These are phyloP conservation scores for Capsella rubella DNA, from an alignment of 441 rosid species.

Conservation along the genomic window DNA sequence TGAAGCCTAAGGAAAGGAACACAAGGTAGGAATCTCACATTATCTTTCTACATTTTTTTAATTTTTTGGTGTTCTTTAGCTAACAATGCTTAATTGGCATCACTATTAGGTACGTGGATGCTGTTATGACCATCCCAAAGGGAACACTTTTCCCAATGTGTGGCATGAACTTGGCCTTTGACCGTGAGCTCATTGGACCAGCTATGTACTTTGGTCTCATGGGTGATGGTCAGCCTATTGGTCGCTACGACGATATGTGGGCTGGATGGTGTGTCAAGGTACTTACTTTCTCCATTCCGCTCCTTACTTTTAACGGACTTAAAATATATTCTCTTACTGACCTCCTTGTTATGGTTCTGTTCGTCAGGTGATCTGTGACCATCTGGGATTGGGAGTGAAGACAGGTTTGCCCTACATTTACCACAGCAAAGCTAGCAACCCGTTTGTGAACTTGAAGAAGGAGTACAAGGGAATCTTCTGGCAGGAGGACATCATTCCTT, in stretches of 20 bases:
- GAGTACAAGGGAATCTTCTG: slow-evolving; percentile 93
- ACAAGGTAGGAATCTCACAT: slow-evolving; percentile 52
- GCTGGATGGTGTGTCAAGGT: slow-evolving; percentile 98
- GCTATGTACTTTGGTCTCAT: slow-evolving; percentile 96
- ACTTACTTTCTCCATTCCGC: background rate
- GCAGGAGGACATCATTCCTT: slow-evolving; percentile 93
- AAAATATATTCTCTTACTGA: background rate
- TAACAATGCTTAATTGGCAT: slow-evolving; percentile 17
- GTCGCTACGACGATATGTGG: slow-evolving; percentile 97
- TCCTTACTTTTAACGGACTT: background rate
- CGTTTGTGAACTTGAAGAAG: slow-evolving; percentile 86
- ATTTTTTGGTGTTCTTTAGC: background rate
- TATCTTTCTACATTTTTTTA: background rate
- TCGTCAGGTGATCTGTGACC: slow-evolving; percentile 81
- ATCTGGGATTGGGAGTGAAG: slow-evolving; percentile 87
- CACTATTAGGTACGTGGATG: slow-evolving; percentile 69
- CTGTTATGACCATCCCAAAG: slow-evolving; percentile 87
- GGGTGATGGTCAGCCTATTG: slow-evolving; percentile 98
- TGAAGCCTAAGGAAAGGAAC: slow-evolving; percentile 89
- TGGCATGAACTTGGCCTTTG: slow-evolving; percentile 88
- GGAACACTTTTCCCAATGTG: slow-evolving; percentile 98
- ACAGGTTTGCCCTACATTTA: slow-evolving; percentile 92
- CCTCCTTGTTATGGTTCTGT: background rate
- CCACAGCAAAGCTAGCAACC: slow-evolving; percentile 99
- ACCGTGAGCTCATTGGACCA: slow-evolving; percentile 91